Percentiles rank a stretch among this genome's conserved stretches.
These are phyloP conservation scores for Zymoseptoria pseudotritici DNA, from an alignment of 2,329 filamentous ascomycete genomes.

Conservation along the genomic window DNA sequence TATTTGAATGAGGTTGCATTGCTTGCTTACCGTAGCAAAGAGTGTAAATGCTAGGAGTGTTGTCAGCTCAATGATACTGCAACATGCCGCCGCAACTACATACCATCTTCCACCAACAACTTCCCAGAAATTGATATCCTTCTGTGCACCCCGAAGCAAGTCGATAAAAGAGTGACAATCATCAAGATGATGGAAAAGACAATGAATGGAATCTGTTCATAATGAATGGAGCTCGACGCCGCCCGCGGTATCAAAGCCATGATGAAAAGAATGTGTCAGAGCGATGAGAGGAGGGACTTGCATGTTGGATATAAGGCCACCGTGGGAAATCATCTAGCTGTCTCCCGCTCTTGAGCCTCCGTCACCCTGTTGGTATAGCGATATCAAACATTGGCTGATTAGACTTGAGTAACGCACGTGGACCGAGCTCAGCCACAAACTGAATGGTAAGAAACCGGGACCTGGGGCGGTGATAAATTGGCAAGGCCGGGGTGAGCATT, in stretches of 20 bases:
- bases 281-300: neutral
- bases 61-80: constrained; percentile 2
- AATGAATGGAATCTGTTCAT: constrained; percentile 8
- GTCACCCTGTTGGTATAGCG: neutral
- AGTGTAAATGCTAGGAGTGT: constrained; percentile 5
- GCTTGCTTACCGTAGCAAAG: constrained; percentile 5
- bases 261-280: neutral
- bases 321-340: neutral
- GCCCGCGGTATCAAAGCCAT: neutral
- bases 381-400: neutral
- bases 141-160: constrained; percentile 10
- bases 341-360: neutral
- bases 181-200: constrained; percentile 10
- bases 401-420: neutral
- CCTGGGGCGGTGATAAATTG: neutral
- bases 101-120: constrained; percentile 14
- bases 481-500: neutral
- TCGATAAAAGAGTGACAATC: constrained; percentile 3
- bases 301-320: neutral
- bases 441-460: neutral
- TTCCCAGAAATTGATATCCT: constrained; percentile 8
- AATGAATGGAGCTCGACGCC: neutral
- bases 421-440: neutral
- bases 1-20: neutral
- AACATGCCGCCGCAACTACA: neutral